Percentiles rank a stretch among this genome's conserved stretches.
phyloP scores from a whole-genome alignment of 1,139 yeast species.

The Trichomonascaceae sp. region DNA sequence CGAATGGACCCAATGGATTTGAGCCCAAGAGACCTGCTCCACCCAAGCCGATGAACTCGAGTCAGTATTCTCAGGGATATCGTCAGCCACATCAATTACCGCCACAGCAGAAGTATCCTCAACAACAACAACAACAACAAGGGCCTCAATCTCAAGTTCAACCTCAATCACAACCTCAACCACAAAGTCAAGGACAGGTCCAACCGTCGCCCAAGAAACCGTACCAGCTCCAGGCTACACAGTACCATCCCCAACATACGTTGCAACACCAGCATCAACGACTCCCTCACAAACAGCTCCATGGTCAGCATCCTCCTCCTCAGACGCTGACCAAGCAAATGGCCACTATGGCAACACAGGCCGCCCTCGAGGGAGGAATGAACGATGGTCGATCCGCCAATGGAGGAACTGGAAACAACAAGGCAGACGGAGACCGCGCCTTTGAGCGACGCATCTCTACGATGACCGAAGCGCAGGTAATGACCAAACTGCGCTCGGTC shows the following conservation, averaged over 20 bases:
- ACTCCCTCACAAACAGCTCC: constrained; percentile 1
- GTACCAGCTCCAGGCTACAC: neutral
- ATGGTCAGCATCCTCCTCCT: constrained; percentile 3
- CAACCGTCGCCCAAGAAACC: neutral
- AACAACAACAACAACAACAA: constrained; percentile 5
- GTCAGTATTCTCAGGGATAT: neutral
- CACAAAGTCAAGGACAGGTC: constrained; percentile 1
- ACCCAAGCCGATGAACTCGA: constrained; percentile 12
- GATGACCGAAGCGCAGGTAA: constrained; percentile 74
- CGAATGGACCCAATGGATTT: constrained; percentile 3
- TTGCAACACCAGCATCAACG: constrained; percentile 11
- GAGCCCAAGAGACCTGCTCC: constrained; percentile 8
- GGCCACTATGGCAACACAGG: constrained; percentile 22
- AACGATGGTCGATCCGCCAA: too few relatives aligned
- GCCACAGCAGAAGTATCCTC: constrained; percentile 3
- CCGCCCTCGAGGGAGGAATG: constrained; percentile 16
- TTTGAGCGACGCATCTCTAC: constrained; percentile 55
- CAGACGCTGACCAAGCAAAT: constrained; percentile 18
- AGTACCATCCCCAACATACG: constrained; percentile 12
- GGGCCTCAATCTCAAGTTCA: constrained; percentile 2
- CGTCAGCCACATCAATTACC: constrained; percentile 3
- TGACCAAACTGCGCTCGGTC: constrained; percentile 72
- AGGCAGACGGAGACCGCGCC: constrained; percentile 12
- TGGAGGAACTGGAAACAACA: constrained; percentile 9
- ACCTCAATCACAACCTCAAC: constrained; percentile 6